phyloP scores from a whole-genome alignment of 345 rosid species.

The Eutrema heterophyllum region DNA sequence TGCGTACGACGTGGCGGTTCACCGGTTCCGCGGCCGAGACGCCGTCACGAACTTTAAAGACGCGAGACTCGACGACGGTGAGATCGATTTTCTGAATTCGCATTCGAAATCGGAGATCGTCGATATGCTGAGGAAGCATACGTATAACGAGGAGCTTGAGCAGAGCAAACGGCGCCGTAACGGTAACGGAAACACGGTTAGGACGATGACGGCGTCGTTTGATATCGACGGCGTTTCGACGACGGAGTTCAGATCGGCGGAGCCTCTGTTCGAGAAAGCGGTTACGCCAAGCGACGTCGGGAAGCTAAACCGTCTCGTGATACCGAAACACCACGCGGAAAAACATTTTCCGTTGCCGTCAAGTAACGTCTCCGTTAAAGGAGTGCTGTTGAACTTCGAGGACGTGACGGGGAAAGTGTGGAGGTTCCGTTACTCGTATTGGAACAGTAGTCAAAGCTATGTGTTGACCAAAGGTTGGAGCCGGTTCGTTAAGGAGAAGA shows the following conservation, averaged over 20 bases:
- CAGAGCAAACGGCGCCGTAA: slow-evolving; percentile 50
- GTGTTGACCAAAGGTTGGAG: slow-evolving; percentile 98
- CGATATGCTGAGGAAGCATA: slow-evolving; percentile 88
- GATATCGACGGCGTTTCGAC: slow-evolving; percentile 12
- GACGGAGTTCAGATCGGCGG: slow-evolving; percentile 40
- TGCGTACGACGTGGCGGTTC: slow-evolving; percentile 86
- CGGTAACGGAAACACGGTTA: slow-evolving; percentile 32
- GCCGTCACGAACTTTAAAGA: slow-evolving; percentile 81
- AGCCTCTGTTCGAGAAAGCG: slow-evolving; percentile 78
- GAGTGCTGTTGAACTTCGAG: slow-evolving; percentile 67
- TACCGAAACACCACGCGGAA: slow-evolving; percentile 96
- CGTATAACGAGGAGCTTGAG: slow-evolving; percentile 74
- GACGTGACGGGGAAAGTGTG: slow-evolving; percentile 81
- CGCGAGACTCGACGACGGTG: slow-evolving; percentile 38
- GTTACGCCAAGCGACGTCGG: slow-evolving; percentile 98
- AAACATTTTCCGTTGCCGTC: slow-evolving; percentile 65
- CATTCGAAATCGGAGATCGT: slow-evolving; percentile 93
- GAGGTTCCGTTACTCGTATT: slow-evolving; percentile 95
- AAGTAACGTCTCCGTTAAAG: slow-evolving; percentile 49
- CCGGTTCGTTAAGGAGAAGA: slow-evolving; percentile 91
- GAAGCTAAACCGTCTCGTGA: slow-evolving; percentile 87
- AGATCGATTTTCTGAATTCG: slow-evolving; percentile 55
- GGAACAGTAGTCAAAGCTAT: slow-evolving; percentile 98
- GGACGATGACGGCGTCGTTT: background rate
- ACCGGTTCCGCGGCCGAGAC: slow-evolving; percentile 81